Conservation (phyloP, 768 basidiomycete species). For the Pulveroboletus frians region DNA sequence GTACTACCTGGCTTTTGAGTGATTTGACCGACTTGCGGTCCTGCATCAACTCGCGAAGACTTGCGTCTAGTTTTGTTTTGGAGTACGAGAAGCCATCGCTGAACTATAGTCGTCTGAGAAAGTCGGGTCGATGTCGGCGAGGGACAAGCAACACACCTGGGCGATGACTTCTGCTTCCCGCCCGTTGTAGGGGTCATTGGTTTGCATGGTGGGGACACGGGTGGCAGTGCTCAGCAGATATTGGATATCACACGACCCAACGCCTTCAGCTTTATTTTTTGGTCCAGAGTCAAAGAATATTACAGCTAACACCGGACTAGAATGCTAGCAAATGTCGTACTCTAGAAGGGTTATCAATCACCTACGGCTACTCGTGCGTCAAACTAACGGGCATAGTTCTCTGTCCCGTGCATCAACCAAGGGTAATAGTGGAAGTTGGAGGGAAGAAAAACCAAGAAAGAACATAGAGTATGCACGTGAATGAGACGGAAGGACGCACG, state of each 20-base stretch:
- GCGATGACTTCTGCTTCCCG: constrained; percentile 29
- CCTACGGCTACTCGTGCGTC: constrained; percentile 17
- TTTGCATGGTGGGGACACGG: constrained; percentile 7
- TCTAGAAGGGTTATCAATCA: constrained; percentile 20
- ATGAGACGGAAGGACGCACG: constrained; percentile 16
- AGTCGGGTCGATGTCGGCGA: neutral
- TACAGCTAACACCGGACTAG: constrained; percentile 28
- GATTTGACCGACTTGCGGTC: constrained; percentile 54
- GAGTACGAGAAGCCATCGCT: constrained; percentile 45
- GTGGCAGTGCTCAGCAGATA: constrained; percentile 22
- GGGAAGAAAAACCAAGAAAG: constrained; percentile 22
- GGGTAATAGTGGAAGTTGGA: constrained; percentile 5
- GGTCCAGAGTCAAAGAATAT: constrained; percentile 20
- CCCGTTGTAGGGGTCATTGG: constrained; percentile 24
- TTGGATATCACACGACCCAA: neutral
- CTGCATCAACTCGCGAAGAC: constrained; percentile 45
- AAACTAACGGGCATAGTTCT: constrained; percentile 9
- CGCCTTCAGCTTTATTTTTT: constrained; percentile 8
- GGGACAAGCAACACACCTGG: constrained; percentile 14
- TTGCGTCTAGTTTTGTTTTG: constrained; percentile 30
- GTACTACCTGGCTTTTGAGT: constrained; percentile 15
- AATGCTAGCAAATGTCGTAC: constrained; percentile 26
- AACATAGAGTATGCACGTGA: constrained; percentile 17
- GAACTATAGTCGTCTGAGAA: constrained; percentile 46
- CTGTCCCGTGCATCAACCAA: constrained; percentile 16